Conservation (phyloP, 2,329 filamentous ascomycete genomes). For the Xylaria sp. region DNA sequence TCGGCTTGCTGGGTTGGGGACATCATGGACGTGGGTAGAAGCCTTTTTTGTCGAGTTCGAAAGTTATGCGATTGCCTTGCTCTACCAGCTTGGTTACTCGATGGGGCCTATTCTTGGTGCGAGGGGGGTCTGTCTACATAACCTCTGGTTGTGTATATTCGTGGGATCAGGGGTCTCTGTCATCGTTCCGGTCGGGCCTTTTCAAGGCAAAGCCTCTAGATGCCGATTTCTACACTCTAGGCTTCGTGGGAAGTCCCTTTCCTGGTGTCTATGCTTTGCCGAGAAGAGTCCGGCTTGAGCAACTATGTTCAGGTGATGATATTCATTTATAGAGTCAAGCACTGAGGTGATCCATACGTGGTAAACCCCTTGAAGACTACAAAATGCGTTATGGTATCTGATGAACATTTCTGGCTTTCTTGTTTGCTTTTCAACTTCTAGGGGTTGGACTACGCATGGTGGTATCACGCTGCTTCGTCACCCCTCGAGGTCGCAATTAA, state of each 20-base stretch:
- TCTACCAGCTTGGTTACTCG: slow-evolving; percentile 72
- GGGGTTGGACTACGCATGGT: not conserved
- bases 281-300: slow-evolving; percentile 13
- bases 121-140: slow-evolving; percentile 61
- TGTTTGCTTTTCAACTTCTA: not conserved
- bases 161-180: not conserved
- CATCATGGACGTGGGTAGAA: slow-evolving; percentile 50
- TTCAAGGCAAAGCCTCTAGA: slow-evolving; percentile 16
- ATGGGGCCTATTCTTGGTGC: slow-evolving; percentile 99
- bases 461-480: not conserved
- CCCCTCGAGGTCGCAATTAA: not conserved
- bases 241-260: slow-evolving; percentile 29
- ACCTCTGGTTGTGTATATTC: slow-evolving; percentile 37
- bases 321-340: slow-evolving; percentile 97
- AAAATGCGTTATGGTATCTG: slow-evolving; percentile 47
- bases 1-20: slow-evolving; percentile 34
- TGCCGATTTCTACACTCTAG: slow-evolving; percentile 33
- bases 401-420: slow-evolving; percentile 31
- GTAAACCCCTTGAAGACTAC: slow-evolving; percentile 42
- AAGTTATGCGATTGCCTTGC: slow-evolving; percentile 95
- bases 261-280: slow-evolving; percentile 14
- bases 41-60: slow-evolving; percentile 82
- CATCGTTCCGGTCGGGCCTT: not conserved
- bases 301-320: slow-evolving; percentile 72
- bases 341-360: slow-evolving; percentile 60